Conservation (phyloP, 2,329 filamentous ascomycete species). For the Nigrospora osmanthi region DNA sequence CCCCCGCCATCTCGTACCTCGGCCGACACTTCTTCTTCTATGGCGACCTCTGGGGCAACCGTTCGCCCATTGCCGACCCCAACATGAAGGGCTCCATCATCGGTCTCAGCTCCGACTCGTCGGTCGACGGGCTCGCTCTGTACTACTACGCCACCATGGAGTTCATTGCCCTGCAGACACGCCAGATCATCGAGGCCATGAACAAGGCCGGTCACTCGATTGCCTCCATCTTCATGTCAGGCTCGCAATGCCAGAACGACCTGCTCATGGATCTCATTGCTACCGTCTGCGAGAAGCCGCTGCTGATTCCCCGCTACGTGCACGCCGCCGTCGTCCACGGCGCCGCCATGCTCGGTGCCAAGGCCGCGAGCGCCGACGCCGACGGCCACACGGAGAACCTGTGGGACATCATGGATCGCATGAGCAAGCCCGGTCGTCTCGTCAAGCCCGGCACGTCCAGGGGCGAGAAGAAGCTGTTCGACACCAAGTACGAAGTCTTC, state of each 20-base stretch:
- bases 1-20: slow-evolving; percentile 76
- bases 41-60: slow-evolving; percentile 93
- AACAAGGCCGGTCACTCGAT: slow-evolving; percentile 84
- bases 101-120: slow-evolving; percentile 80
- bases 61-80: slow-evolving; percentile 85
- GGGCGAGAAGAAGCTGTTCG: slow-evolving; percentile 70
- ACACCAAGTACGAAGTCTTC: slow-evolving; percentile 93
- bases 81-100: slow-evolving; percentile 89
- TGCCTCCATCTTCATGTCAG: slow-evolving; percentile 95
- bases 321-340: slow-evolving; percentile 94
- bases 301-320: slow-evolving; percentile 87
- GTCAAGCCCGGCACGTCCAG: slow-evolving; percentile 67
- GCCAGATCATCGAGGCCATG: slow-evolving; percentile 92
- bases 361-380: slow-evolving; percentile 78
- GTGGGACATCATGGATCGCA: slow-evolving; percentile 96
- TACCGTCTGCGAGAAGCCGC: slow-evolving; percentile 84
- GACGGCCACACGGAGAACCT: slow-evolving; percentile 76
- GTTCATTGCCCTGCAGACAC: slow-evolving; percentile 94
- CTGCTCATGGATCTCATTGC: slow-evolving; percentile 88
- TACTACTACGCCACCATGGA: slow-evolving; percentile 97
- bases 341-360: slow-evolving; percentile 96
- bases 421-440: slow-evolving; percentile 87
- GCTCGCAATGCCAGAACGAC: slow-evolving; percentile 92
- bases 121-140: slow-evolving; percentile 76
- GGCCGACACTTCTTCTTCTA: slow-evolving; percentile 98